Evolutionary conservation across 2,329 filamentous ascomycete genomes (phyloP), one percentile per base, ranked within the genome.

Genomic region (Ustilaginoidea virens): DNA sequence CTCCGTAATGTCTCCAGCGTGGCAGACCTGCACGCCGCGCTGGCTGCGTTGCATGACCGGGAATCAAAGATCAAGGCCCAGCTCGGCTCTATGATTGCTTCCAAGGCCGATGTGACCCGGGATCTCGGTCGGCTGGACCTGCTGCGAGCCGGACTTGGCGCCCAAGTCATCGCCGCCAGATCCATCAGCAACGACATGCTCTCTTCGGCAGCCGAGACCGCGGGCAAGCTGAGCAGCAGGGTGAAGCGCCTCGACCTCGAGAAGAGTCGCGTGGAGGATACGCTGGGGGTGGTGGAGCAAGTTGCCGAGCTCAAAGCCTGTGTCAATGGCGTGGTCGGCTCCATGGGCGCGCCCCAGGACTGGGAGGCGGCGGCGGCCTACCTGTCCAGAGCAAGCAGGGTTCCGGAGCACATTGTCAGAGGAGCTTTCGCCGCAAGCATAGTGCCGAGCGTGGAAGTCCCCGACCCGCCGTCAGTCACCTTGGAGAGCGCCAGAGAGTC

Each of bases 361-460:
- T 98, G 90, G 90, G 90, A 98, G 54, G 90, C 83, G 3, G 90
- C 90, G 4, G 90, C 90, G 2, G 80, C 70, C 26, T 96, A 96
- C 52, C 67, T 98, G 33, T 73, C 80, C 37, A 72, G 87, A 25
- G 86, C 90, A 5, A 74, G 74, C 35, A 74, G 79, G 40, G 74
- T 98, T 9, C 86, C 87, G 0, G 66, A 74, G 28, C 65, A 78
- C 2, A 87, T 98, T 28, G 66, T 86, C 28, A 69, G 79, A 39
- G 83, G 90, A 16, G 69, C 74, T 11, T 98, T 98, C 48, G 87
- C 90, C 1, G 79, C 86, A 20, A 74, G 83, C 38, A 87, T 93
- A 47, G 90, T 98, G 7, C 90, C 90, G 1, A 96, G 82, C 2
- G 81, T 92, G 5, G 90, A 98, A 57, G 85, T 96, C 10, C 90